A percentile compares a stretch with the other conserved stretches of the same genome.
Conservation (phyloP, 2,329 filamentous ascomycete species). For the Harringtonia aguacate region DNA sequence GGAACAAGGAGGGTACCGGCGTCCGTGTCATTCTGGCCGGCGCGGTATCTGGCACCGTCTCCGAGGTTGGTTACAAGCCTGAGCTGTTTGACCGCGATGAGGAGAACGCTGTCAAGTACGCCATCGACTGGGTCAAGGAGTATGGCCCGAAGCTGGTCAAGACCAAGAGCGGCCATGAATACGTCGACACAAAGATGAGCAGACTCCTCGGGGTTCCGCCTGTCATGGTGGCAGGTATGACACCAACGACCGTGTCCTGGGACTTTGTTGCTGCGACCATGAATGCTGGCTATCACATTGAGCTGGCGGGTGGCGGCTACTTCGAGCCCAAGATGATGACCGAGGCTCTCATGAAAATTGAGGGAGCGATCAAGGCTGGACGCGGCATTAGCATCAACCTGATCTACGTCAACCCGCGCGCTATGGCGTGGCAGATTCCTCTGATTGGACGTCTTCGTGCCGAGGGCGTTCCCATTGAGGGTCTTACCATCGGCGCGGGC, state of each 20-base stretch:
- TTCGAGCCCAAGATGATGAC: slow-evolving; percentile 77
- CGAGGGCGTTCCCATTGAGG: slow-evolving; percentile 84
- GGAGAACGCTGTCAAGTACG: slow-evolving; percentile 88
- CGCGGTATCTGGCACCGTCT: slow-evolving; percentile 79
- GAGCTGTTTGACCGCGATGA: slow-evolving; percentile 96
- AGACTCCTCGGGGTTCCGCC: slow-evolving; percentile 75
- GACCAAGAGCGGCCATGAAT: slow-evolving; percentile 80
- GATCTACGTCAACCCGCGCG: slow-evolving; percentile 81
- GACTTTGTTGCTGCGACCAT: slow-evolving; percentile 88
- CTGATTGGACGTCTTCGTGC: slow-evolving; percentile 68
- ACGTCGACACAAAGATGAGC: slow-evolving; percentile 95
- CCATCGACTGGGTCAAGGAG: slow-evolving; percentile 95
- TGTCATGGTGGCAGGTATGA: slow-evolving; percentile 90
- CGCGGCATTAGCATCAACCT: slow-evolving; percentile 83
- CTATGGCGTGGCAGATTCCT: slow-evolving; percentile 89
- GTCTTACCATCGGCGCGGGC: slow-evolving; percentile 84
- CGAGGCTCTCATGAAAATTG: slow-evolving; percentile 72
- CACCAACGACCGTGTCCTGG: slow-evolving; percentile 78
- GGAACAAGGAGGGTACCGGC: slow-evolving; percentile 97
- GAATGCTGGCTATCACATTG: slow-evolving; percentile 91
- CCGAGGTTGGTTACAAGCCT: slow-evolving; percentile 93
- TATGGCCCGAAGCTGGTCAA: slow-evolving; percentile 87
- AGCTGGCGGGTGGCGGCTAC: slow-evolving; percentile 83
- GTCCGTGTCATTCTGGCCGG: slow-evolving; percentile 94
- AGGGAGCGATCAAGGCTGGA: slow-evolving; percentile 70